Conservation (phyloP, 352 stramenopile genomes). For the Phytopythium litorale region DNA sequence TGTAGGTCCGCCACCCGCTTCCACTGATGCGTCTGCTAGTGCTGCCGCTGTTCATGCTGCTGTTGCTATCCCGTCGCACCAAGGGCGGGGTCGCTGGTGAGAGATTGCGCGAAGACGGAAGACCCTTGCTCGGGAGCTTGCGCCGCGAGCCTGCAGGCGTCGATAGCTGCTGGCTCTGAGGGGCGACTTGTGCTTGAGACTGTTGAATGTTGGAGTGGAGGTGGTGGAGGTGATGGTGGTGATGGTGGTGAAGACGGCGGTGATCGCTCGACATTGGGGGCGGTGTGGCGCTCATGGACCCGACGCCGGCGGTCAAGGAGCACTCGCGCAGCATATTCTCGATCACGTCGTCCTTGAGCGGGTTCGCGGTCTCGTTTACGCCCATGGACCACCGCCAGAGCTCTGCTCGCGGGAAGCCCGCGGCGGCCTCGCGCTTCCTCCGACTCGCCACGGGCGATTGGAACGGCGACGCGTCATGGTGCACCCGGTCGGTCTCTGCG, state of each 20-base stretch:
- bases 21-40: slow-evolving; percentile 4
- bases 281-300: slow-evolving; percentile 5
- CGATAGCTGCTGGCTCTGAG: slow-evolving; percentile 4
- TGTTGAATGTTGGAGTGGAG: slow-evolving; percentile 1
- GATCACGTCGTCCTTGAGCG: slow-evolving; percentile 37
- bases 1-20: slow-evolving; percentile 57
- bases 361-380: not conserved
- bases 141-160: slow-evolving; percentile 11
- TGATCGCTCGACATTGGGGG: not conserved
- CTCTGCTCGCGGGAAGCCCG: slow-evolving; percentile 45
- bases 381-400: slow-evolving; percentile 54
- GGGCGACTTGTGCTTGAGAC: slow-evolving; percentile 3
- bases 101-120: slow-evolving; percentile 17
- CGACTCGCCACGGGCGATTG: slow-evolving; percentile 11
- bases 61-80: slow-evolving; percentile 9
- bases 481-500: not conserved
- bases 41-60: not conserved
- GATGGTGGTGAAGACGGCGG: slow-evolving; percentile 11
- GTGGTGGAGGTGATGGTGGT: slow-evolving; percentile 9
- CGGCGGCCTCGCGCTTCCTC: slow-evolving; percentile 15
- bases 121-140: slow-evolving; percentile 8
- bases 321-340: slow-evolving; percentile 57
- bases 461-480: not conserved
- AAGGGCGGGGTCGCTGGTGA: slow-evolving; percentile 9
- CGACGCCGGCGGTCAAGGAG: slow-evolving; percentile 15